A percentile compares a stretch with the other conserved stretches of the same genome.
Evolutionary conservation across 176 grass and related monocot genomes (phyloP).

Genomic region (Hordeum marinum): DNA sequence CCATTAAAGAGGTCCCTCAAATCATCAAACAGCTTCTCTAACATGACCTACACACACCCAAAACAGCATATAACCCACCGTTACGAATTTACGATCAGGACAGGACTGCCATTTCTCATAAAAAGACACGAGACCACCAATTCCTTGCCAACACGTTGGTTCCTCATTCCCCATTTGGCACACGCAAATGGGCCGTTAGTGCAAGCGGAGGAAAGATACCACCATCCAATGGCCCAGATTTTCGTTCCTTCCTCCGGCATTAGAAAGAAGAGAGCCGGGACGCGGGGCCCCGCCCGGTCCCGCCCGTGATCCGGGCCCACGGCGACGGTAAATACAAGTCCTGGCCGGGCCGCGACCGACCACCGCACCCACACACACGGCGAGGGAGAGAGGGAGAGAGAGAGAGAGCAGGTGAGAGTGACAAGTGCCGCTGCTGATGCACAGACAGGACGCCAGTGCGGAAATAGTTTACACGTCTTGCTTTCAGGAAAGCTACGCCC

Average conservation of each 20-base stretch:
- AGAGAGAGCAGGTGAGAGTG: background rate
- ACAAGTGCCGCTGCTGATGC: background rate
- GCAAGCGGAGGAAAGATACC: background rate
- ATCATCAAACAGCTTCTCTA: too few relatives aligned
- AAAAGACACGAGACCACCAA: background rate
- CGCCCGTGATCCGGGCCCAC: background rate
- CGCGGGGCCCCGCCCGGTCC: background rate
- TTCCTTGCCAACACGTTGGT: background rate
- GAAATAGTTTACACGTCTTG: slow-evolving; percentile 41
- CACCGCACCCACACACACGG: background rate
- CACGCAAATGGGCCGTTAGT: background rate
- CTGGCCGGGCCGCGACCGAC: background rate
- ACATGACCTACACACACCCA: too few relatives aligned
- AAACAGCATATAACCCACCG: too few relatives aligned
- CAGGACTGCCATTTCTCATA: too few relatives aligned
- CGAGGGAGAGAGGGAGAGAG: background rate
- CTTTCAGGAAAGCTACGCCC: slow-evolving; percentile 53
- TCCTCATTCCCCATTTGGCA: background rate
- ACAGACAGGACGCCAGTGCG: background rate
- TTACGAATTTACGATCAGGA: too few relatives aligned
- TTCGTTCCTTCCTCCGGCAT: background rate
- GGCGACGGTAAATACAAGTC: background rate
- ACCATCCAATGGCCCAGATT: background rate
- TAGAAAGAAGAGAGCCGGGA: background rate
- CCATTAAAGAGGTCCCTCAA: too few relatives aligned